A percentile compares a stretch with the other conserved stretches of the same genome.
These are phyloP conservation scores for Candida anutae DNA, from an alignment of 1,139 yeast genomes.

Conservation along the genomic window DNA sequence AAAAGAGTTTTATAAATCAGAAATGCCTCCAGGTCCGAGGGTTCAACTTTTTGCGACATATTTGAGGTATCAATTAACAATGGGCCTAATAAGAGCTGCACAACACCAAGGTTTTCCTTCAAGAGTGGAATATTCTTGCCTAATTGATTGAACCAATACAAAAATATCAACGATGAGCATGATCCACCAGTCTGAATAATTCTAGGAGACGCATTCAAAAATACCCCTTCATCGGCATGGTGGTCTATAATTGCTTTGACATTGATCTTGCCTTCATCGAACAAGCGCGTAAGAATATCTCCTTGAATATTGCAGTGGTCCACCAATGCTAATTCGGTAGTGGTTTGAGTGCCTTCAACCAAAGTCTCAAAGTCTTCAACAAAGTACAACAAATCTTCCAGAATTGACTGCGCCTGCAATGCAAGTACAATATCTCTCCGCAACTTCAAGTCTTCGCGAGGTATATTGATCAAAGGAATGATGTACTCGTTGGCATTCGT, in stretches of 20 bases:
- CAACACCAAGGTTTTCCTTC: slow-evolving; percentile 21
- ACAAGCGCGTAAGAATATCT: slow-evolving; percentile 14
- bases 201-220: slow-evolving; percentile 46
- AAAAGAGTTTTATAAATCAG: slow-evolving; percentile 18
- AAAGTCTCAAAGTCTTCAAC: slow-evolving; percentile 49
- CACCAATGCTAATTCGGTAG: slow-evolving; percentile 49
- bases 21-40: slow-evolving; percentile 43
- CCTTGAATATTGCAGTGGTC: slow-evolving; percentile 79
- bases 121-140: slow-evolving; percentile 6
- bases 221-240: slow-evolving; percentile 65
- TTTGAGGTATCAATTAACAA: slow-evolving; percentile 66
- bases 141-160: slow-evolving; percentile 42
- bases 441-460: slow-evolving; percentile 53
- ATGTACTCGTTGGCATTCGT: slow-evolving; percentile 14
- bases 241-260: slow-evolving; percentile 75
- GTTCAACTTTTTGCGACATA: slow-evolving; percentile 51
- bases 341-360: slow-evolving; percentile 6
- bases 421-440: slow-evolving; percentile 64
- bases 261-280: slow-evolving; percentile 14
- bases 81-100: slow-evolving; percentile 55
- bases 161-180: slow-evolving; percentile 66
- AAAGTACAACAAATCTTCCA: slow-evolving; percentile 47
- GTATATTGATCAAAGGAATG: slow-evolving; percentile 70
- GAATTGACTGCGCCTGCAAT: slow-evolving; percentile 41
- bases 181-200: slow-evolving; percentile 62